Percentiles rank a stretch among this genome's conserved stretches.
These are phyloP conservation scores for Rubia occidens DNA, from an alignment of 305 asterid species.

Conservation along the genomic window DNA sequence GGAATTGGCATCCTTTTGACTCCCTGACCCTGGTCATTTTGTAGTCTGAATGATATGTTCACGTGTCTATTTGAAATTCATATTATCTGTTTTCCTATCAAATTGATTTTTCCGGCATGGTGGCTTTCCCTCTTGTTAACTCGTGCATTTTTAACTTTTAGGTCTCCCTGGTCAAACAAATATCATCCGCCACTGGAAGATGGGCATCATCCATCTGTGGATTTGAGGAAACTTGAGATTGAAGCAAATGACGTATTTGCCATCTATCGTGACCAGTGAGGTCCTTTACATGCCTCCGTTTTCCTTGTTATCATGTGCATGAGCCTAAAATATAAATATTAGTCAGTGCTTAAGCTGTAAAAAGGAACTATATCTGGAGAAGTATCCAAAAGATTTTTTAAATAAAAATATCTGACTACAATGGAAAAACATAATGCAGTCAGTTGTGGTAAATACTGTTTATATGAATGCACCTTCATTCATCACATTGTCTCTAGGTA, in stretches of 20 bases:
- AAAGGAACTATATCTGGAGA: not conserved
- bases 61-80: not conserved
- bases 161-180: constrained; percentile 94
- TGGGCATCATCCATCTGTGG: constrained; percentile 71
- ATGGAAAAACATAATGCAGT: not conserved
- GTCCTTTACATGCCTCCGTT: constrained; percentile 74
- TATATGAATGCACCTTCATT: constrained; percentile 25
- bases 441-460: not conserved
- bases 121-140: constrained; percentile 1
- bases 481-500: constrained; percentile 62
- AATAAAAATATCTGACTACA: not conserved
- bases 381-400: not conserved
- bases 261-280: constrained; percentile 99
- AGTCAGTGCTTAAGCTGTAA: not conserved
- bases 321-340: not conserved
- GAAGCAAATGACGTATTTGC: constrained; percentile 95
- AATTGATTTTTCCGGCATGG: not conserved
- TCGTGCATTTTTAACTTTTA: constrained; percentile 12
- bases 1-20: not conserved
- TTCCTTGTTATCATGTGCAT: constrained; percentile 14
- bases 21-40: too few species aligned
- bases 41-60: constrained; percentile 4
- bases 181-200: constrained; percentile 82
- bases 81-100: not conserved
- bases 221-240: constrained; percentile 86